phyloP scores from a whole-genome alignment of 768 basidiomycete genomes.

The Trametes maxima region DNA sequence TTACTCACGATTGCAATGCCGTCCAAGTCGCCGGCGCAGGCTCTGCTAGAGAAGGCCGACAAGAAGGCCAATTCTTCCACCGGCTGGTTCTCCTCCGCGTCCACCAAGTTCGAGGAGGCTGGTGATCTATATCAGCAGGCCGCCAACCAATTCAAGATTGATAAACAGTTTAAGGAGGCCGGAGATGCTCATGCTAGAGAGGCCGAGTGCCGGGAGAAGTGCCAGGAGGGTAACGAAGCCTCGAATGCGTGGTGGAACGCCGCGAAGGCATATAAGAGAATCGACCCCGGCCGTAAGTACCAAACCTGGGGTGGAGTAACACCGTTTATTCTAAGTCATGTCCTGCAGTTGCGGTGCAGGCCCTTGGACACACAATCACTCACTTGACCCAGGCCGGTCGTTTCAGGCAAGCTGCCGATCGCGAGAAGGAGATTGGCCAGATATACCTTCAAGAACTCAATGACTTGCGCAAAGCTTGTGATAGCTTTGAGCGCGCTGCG shows the following conservation, averaged over 20 bases:
- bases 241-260: slow-evolving; percentile 99
- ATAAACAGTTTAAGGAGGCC: slow-evolving; percentile 88
- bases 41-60: slow-evolving; percentile 82
- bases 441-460: slow-evolving; percentile 84
- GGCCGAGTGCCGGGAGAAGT: slow-evolving; percentile 90
- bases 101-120: slow-evolving; percentile 90
- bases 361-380: slow-evolving; percentile 80
- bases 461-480: slow-evolving; percentile 84
- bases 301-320: background rate
- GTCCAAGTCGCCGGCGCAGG: slow-evolving; percentile 76
- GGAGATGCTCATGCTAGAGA: slow-evolving; percentile 93
- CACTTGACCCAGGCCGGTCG: slow-evolving; percentile 83
- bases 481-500: slow-evolving; percentile 88
- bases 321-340: background rate
- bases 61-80: slow-evolving; percentile 85
- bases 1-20: slow-evolving; percentile 47
- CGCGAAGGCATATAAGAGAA: slow-evolving; percentile 92
- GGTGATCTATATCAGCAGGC: slow-evolving; percentile 95
- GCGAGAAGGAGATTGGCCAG: slow-evolving; percentile 96
- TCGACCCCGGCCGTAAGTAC: slow-evolving; percentile 74
- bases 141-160: slow-evolving; percentile 90
- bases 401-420: slow-evolving; percentile 96
- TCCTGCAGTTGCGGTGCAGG: slow-evolving; percentile 79
- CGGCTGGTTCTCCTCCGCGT: slow-evolving; percentile 87
- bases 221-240: slow-evolving; percentile 90